Evolutionary conservation across 345 rosid genomes (phyloP), one percentile per base, ranked within the genome.

Genomic region (Arabidopsis suecica): DNA sequence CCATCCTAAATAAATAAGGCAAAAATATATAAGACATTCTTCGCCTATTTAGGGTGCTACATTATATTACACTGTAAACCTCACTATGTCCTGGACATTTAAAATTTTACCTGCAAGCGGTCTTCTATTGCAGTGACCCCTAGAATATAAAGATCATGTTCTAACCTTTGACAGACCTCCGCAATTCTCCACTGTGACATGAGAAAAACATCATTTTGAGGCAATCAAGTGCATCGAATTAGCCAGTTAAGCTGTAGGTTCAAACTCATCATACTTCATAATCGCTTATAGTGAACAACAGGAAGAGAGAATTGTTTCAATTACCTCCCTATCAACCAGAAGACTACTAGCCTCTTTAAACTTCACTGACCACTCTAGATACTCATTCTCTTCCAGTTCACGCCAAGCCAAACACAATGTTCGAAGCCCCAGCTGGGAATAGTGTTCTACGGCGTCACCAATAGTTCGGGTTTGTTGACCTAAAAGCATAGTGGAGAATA

Each of bases 111-210:
- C 94, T 92, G 99, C 65, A 95, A 82, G 57, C 91, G 94, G 77
- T 95, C 99, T 81, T 92, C 99, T 65, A 92, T 90, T 49, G 99
- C 99, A 25, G 98, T 89, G 69, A 92, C 96, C 68, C 99, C 99
- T 41, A 95, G 90, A 78, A 95, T 83, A 84, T 89, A 84, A 75
- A 95, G 88, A 86, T 90, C 90, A 58, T 82, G 88, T 67, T 95
- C 99, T 80, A 89, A 74, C 79, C 80, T 84, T 80, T 93, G 97
- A 82, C 96, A 95, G 58, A 85, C 93, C 90, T 95, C 99, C 50
- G 97, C 99, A 50, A 95, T 80, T 84, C 87, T 95, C 99, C 99
- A 92, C 99, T 95, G 86, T 77, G 30, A 61, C 53, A 73, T 30
- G 40, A 53, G 54, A 85, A 73, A 75, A 67, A 74, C 48, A 76